A percentile compares a stretch with the other conserved stretches of the same genome.
phyloP scores from a whole-genome alignment of 345 rosid genomes.

The Triadica sebifera region DNA sequence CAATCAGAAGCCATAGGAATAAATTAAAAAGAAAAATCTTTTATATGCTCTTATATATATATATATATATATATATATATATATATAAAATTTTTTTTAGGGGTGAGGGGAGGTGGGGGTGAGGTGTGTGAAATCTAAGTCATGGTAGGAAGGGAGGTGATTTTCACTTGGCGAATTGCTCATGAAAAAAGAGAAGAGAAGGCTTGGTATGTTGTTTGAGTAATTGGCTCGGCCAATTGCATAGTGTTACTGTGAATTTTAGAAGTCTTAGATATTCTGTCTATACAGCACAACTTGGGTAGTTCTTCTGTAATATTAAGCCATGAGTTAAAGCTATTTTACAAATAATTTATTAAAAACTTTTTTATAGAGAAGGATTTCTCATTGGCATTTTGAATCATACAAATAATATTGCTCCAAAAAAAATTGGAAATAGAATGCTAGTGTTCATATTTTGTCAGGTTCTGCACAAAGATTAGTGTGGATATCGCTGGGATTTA shows the following conservation, averaged over 20 bases:
- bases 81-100: too few species aligned
- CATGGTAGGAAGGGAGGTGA: not conserved
- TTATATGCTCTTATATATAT: not conserved
- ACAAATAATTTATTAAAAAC: too few species aligned
- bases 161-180: not conserved
- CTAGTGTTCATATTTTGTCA: not conserved
- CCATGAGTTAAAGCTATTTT: not conserved
- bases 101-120: too few species aligned
- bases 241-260: not conserved
- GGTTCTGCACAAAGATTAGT: not conserved
- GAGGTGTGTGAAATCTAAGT: not conserved
- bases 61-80: too few species aligned
- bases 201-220: not conserved
- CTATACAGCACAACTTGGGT: not conserved
- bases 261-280: not conserved
- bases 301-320: not conserved
- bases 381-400: not conserved
- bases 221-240: not conserved
- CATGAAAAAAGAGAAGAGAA: not conserved
- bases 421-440: slow-evolving; percentile 3
- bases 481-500: not conserved
- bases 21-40: too few species aligned
- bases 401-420: not conserved
- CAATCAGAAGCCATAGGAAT: too few species aligned
- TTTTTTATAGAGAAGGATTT: too few species aligned